Base-by-base conservation (phyloP, 208 protist species). In the Histomonas meleagridis region DNA sequence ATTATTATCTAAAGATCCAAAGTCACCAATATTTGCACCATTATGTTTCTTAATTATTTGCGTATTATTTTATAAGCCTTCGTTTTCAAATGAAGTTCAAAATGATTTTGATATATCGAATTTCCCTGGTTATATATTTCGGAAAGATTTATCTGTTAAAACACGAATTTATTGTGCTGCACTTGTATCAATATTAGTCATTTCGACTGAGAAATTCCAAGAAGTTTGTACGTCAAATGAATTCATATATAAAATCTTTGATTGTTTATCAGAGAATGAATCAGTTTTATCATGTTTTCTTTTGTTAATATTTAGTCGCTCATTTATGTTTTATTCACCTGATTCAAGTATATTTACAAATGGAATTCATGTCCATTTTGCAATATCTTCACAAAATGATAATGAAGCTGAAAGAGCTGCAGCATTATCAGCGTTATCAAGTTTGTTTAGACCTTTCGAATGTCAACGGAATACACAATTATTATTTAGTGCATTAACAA, bases 321-420 rank as follows among this genome's bases (percentile, higher is more conserved):
- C 76, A 1, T 86, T 86, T 38, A 40, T 55, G n/a, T 28, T 86
- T 1, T 86, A 46, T 55, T 86, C 76, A 1, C 76, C 76, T 28
- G 76, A 86, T 43, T 28, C 76, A 28, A 38, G 10, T 38, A 46
- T 43, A 38, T 86, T 51, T 18, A 32, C n/a, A 38, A 86, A 86
- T 28, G 76, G 76, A 57, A 38, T 86, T 21, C 76, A 86, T 35
- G 76, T 86, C 7, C 76, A 86, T 55, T 86, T 40, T 49, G 43
- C 76, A 14, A 46, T 40, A 21, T 46, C 32, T 38, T 26, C 55
- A 0, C 55, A 57, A 40, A 26, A 43, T 55, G 16, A 51, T 14
- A 23, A 9, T 28, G 18, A 40, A 1, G 23, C 76, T 38, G 23
- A 23, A 0, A 32, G 76, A 46, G 76, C 46, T 26, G 76, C 76